Percentiles rank a stretch among this genome's conserved stretches.
Evolutionary conservation across 495 filamentous ascomycete species (phyloP).

Genomic region (Penicillium tannophilum): DNA sequence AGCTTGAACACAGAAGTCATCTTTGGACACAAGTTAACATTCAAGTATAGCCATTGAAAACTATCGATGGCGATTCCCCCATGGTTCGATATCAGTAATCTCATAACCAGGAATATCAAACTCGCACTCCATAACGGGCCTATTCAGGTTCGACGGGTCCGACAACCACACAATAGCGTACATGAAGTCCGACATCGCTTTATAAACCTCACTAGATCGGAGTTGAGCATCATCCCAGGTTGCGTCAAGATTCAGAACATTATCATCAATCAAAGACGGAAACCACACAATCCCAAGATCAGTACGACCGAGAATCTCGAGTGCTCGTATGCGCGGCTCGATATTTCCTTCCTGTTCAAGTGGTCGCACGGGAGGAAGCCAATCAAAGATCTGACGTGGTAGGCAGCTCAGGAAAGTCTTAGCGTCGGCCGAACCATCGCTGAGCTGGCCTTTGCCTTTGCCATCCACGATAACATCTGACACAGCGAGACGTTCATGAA

Average conservation of each 20-base stretch:
- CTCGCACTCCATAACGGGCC: conserved; percentile 7
- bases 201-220: background rate
- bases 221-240: conserved; percentile 11
- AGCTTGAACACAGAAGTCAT: too few relatives aligned
- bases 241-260: conserved; percentile 8
- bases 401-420: too few relatives aligned
- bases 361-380: conserved; percentile 1
- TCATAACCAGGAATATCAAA: conserved; percentile 6
- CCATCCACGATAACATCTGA: background rate
- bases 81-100: conserved; percentile 1
- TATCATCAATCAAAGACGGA: conserved; percentile 1
- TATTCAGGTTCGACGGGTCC: conserved; percentile 5
- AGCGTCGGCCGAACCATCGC: background rate
- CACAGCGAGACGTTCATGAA: conserved; percentile 1
- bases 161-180: conserved; percentile 12
- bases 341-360: background rate
- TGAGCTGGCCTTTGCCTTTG: background rate
- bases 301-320: conserved; percentile 3
- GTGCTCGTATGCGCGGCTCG: background rate
- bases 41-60: background rate
- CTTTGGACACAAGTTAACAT: too few relatives aligned
- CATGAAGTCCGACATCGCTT: conserved; percentile 11
- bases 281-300: conserved; percentile 17
- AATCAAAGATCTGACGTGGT: conserved; percentile 3
- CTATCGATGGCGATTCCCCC: background rate